These are phyloP conservation scores for Rossbeevera mucosa DNA, from an alignment of 768 basidiomycete species.

Conservation along the genomic window DNA sequence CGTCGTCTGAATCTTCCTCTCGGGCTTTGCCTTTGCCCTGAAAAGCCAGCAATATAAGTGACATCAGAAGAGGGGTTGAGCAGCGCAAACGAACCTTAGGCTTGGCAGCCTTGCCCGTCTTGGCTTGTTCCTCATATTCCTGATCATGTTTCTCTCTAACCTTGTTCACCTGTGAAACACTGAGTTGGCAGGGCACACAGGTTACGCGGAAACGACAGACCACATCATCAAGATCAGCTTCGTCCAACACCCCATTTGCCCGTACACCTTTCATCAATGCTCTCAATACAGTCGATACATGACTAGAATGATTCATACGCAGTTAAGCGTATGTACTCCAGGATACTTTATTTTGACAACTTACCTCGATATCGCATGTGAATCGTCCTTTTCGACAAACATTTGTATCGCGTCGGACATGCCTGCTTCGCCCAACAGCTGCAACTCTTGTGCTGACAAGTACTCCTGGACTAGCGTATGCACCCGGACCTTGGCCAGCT, in stretches of 20 bases:
- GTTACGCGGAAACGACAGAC: conserved; percentile 36
- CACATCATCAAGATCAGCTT: conserved; percentile 69
- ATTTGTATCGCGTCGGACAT: conserved; percentile 93
- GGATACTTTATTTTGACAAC: too few relatives aligned
- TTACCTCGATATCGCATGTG: conserved; percentile 83
- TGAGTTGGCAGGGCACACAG: neutral
- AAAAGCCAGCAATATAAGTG: neutral
- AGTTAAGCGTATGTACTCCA: neutral
- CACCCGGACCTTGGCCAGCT: conserved; percentile 76
- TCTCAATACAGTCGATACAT: conserved; percentile 58
- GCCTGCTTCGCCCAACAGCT: conserved; percentile 82
- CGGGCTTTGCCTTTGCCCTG: conserved; percentile 53
- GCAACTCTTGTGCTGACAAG: conserved; percentile 86
- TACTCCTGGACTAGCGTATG: conserved; percentile 90
- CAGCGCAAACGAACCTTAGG: conserved; percentile 37
- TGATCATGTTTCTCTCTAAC: conserved; percentile 69
- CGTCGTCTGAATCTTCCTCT: conserved; percentile 49
- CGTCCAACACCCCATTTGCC: conserved; percentile 61
- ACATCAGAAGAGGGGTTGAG: neutral
- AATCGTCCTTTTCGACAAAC: conserved; percentile 97
- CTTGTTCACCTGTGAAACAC: conserved; percentile 48
- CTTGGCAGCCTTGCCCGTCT: conserved; percentile 36
- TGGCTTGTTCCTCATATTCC: conserved; percentile 49
- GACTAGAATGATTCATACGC: conserved; percentile 40
- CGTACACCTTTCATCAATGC: conserved; percentile 64